These are phyloP conservation scores for Juglanconis oblonga DNA, from an alignment of 2,329 filamentous ascomycete species.

Conservation along the genomic window DNA sequence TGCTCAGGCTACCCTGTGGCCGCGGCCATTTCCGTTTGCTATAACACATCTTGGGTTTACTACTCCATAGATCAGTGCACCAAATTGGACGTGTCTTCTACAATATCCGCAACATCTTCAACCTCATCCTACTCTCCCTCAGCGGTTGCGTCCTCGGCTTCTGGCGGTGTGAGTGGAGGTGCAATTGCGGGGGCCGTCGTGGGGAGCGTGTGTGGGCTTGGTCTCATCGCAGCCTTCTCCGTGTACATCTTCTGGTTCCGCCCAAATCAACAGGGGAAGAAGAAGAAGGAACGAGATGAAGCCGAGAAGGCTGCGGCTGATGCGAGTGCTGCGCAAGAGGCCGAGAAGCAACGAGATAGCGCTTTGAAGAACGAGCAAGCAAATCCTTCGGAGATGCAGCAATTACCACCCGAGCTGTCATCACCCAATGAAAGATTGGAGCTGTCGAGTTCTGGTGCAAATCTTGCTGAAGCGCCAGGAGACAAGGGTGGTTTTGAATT, in stretches of 20 bases:
- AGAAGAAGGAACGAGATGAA: background rate
- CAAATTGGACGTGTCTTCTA: background rate
- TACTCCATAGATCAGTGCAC: conserved; percentile 10
- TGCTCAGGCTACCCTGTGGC: conserved; percentile 1
- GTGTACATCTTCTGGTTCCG: conserved; percentile 12
- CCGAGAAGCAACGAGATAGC: background rate
- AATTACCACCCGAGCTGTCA: background rate
- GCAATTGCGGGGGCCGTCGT: conserved; percentile 7
- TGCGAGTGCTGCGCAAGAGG: background rate
- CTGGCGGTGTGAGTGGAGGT: background rate
- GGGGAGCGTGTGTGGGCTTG: conserved; percentile 8
- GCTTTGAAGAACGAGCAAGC: background rate
- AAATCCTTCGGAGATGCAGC: background rate
- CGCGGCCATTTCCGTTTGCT: background rate
- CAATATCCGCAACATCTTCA: background rate
- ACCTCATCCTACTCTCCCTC: background rate
- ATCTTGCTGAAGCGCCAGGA: conserved; percentile 1
- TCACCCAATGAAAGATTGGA: background rate
- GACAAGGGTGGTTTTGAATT: conserved; percentile 1
- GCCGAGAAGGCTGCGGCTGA: background rate
- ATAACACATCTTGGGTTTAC: conserved; percentile 9
- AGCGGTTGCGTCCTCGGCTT: background rate
- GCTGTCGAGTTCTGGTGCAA: background rate
- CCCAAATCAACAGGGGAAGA: conserved; percentile 5
- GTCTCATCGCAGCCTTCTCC: conserved; percentile 7